Conservation (phyloP, 2,329 filamentous ascomycete species). For the Chrysosporium queenslandicum region DNA sequence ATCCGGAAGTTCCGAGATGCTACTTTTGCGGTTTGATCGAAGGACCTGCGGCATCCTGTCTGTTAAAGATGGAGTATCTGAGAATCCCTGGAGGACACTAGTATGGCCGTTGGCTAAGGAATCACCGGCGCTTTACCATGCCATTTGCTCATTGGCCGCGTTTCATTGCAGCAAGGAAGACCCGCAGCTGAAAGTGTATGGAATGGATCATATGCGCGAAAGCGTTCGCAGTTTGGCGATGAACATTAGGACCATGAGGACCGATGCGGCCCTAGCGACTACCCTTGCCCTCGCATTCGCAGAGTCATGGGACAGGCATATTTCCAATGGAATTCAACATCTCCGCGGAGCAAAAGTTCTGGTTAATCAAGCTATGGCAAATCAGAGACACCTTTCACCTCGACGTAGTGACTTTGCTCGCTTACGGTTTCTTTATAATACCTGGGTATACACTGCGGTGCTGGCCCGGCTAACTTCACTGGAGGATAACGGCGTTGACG, state of each 20-base stretch:
- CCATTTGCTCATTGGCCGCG: constrained; percentile 57
- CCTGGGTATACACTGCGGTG: constrained; percentile 65
- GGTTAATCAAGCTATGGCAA: constrained; percentile 49
- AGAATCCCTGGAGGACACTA: constrained; percentile 62
- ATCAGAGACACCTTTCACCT: constrained; percentile 29
- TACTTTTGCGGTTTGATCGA: constrained; percentile 53
- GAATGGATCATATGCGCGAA: constrained; percentile 59
- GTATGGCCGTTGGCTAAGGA: constrained; percentile 59
- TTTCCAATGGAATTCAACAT: constrained; percentile 58
- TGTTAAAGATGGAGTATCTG: constrained; percentile 57
- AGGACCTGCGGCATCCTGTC: constrained; percentile 62
- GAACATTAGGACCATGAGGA: constrained; percentile 53
- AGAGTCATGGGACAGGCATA: constrained; percentile 62
- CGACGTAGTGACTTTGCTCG: constrained; percentile 43
- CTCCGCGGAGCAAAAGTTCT: constrained; percentile 57
- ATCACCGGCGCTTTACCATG: constrained; percentile 57
- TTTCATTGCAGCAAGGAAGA: constrained; percentile 55
- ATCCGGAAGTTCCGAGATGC: constrained; percentile 48
- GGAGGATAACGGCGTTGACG: constrained; percentile 47
- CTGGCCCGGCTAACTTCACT: constrained; percentile 57
- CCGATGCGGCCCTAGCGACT: constrained; percentile 59
- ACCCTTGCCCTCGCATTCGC: constrained; percentile 59
- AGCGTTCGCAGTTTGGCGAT: constrained; percentile 51
- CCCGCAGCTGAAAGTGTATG: constrained; percentile 49
- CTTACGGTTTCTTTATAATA: constrained; percentile 59